phyloP scores from a whole-genome alignment of 495 filamentous ascomycete species.

The Trypethelium eluteriae region DNA sequence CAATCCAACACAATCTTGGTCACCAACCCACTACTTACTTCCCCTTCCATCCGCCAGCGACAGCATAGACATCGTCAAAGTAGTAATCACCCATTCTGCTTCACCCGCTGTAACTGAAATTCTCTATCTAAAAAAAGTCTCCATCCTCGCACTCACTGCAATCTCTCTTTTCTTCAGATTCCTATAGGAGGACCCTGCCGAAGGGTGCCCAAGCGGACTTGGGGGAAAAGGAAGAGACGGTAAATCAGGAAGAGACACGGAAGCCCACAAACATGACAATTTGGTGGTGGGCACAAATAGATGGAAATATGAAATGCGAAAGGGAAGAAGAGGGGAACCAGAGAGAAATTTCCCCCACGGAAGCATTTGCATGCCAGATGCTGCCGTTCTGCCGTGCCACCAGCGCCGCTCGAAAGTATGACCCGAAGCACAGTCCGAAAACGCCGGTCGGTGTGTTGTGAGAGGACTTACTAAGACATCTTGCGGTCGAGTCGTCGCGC shows the following conservation, averaged over 20 bases:
- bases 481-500: not conserved
- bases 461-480: not conserved
- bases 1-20: not conserved
- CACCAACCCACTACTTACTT: not conserved
- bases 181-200: not conserved
- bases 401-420: constrained; percentile 9
- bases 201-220: too few relatives aligned
- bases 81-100: not conserved
- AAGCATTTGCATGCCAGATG: constrained; percentile 20
- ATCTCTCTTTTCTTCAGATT: not conserved
- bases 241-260: not conserved
- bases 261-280: not conserved
- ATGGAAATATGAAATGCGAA: not conserved
- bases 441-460: not conserved
- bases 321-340: constrained; percentile 6
- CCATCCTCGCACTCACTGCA: not conserved
- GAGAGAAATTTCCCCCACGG: constrained; percentile 15
- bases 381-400: not conserved
- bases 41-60: not conserved
- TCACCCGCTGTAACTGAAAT: not conserved
- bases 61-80: not conserved
- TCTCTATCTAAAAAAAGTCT: not conserved
- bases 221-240: not conserved
- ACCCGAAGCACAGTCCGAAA: not conserved
- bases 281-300: not conserved